Evolutionary conservation across 768 basidiomycete species (phyloP).

Genomic region (Russula olivacea): DNA sequence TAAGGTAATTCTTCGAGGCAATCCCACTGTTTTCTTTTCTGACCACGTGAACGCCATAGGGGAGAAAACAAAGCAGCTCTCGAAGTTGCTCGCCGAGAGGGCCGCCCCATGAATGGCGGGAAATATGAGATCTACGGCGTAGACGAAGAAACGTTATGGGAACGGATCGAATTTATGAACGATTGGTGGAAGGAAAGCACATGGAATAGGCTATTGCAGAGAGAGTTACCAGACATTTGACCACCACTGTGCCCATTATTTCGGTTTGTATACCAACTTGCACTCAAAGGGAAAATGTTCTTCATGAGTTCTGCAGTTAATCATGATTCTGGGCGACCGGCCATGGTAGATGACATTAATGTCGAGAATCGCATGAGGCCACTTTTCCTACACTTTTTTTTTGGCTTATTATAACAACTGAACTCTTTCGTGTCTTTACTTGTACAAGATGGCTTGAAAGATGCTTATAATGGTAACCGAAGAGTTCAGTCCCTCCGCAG

Average conservation of each 20-base stretch:
- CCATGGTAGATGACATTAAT: background rate
- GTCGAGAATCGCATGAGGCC: background rate
- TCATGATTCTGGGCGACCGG: background rate
- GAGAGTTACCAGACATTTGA: slow-evolving; percentile 76
- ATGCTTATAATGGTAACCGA: background rate
- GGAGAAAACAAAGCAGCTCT: slow-evolving; percentile 80
- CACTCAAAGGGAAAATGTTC: background rate
- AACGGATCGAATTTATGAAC: slow-evolving; percentile 71
- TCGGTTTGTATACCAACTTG: background rate
- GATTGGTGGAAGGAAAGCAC: slow-evolving; percentile 94
- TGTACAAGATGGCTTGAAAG: background rate
- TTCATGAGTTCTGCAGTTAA: background rate
- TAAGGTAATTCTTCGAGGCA: slow-evolving; percentile 42
- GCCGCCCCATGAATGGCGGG: slow-evolving; percentile 53
- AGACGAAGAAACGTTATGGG: slow-evolving; percentile 82
- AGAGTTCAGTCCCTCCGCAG: background rate
- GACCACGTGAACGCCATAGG: slow-evolving; percentile 34
- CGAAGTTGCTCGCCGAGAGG: slow-evolving; percentile 75
- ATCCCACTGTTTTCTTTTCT: slow-evolving; percentile 9
- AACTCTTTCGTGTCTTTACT: background rate
- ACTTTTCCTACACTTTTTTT: background rate
- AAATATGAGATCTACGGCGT: slow-evolving; percentile 85
- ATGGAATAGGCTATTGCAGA: slow-evolving; percentile 73
- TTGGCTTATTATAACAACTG: background rate
- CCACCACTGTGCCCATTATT: slow-evolving; percentile 18